Evolutionary conservation across 495 filamentous ascomycete species (phyloP).

Genomic region (Penicillium coprophilum): DNA sequence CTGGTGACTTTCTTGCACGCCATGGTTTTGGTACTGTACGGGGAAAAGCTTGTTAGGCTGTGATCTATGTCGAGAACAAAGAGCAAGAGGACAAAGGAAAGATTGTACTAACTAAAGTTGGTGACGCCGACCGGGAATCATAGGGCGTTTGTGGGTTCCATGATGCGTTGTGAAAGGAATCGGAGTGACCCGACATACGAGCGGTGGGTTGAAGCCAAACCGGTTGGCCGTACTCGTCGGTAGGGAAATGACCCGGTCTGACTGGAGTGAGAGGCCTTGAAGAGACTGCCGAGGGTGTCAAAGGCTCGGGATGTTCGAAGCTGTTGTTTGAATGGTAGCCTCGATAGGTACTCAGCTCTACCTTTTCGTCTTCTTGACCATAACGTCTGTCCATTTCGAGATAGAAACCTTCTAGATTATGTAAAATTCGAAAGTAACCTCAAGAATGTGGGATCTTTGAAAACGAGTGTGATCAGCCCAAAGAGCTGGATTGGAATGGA

Average conservation of each 20-base stretch:
- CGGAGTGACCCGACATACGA: conserved; percentile 21
- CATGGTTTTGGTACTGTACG: conserved; percentile 26
- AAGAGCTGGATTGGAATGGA: conserved; percentile 7
- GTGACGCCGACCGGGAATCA: conserved; percentile 34
- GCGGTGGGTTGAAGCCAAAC: conserved; percentile 24
- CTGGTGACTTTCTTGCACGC: conserved; percentile 26
- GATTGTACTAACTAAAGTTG: conserved; percentile 27
- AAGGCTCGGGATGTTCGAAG: conserved; percentile 24
- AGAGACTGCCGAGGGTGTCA: conserved; percentile 6
- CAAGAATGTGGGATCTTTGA: conserved; percentile 4
- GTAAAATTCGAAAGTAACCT: not conserved
- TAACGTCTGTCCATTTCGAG: conserved; percentile 15
- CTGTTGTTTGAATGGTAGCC: conserved; percentile 10
- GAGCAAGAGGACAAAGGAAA: not conserved
- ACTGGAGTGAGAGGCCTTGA: conserved; percentile 25
- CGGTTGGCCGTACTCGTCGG: conserved; percentile 23
- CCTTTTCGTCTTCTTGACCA: conserved; percentile 26
- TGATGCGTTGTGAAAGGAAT: conserved; percentile 21
- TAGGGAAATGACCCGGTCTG: conserved; percentile 23
- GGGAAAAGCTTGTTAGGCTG: not conserved
- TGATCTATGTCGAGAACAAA: not conserved
- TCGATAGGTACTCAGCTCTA: conserved; percentile 26
- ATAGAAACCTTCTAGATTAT: not conserved
- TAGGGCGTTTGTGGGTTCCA: conserved; percentile 9
- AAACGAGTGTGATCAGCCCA: conserved; percentile 23